These are phyloP conservation scores for Wolfiporia cocos DNA, from an alignment of 1,284 basidiomycete genomes.

Conservation along the genomic window DNA sequence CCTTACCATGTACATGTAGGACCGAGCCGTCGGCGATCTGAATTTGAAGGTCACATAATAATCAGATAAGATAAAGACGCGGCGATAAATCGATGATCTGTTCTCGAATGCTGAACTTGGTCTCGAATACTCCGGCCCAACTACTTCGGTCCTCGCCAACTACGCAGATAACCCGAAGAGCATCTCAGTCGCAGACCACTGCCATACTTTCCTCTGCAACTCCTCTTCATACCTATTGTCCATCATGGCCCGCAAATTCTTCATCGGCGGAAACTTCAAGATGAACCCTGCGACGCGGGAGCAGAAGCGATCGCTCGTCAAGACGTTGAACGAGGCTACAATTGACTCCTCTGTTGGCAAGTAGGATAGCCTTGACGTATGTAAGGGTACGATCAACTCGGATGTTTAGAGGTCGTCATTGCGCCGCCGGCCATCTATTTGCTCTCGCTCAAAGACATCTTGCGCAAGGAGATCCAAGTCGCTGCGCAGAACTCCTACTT, in stretches of 20 bases:
- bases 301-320: slow-evolving; percentile 61
- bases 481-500: slow-evolving; percentile 92
- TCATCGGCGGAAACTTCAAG: slow-evolving; percentile 95
- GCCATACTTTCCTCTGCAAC: too few relatives aligned
- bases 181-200: too few relatives aligned
- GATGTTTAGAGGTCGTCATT: slow-evolving; percentile 77
- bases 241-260: slow-evolving; percentile 73
- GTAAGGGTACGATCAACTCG: too few relatives aligned
- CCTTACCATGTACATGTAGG: too few relatives aligned
- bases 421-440: slow-evolving; percentile 90
- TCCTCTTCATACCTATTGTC: not conserved
- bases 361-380: slow-evolving; percentile 18
- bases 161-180: too few relatives aligned
- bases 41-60: too few relatives aligned
- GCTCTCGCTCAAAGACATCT: slow-evolving; percentile 52
- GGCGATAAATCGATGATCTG: too few relatives aligned
- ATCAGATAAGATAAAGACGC: too few relatives aligned
- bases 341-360: slow-evolving; percentile 72
- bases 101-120: too few relatives aligned
- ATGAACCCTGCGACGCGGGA: slow-evolving; percentile 77
- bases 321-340: slow-evolving; percentile 68
- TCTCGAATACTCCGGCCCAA: too few relatives aligned
- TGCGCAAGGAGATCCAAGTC: slow-evolving; percentile 68
- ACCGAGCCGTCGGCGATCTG: too few relatives aligned
- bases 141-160: too few relatives aligned